Base-by-base conservation (phyloP, 2,329 filamentous ascomycete genomes). In the Nigrospora oryzae region DNA sequence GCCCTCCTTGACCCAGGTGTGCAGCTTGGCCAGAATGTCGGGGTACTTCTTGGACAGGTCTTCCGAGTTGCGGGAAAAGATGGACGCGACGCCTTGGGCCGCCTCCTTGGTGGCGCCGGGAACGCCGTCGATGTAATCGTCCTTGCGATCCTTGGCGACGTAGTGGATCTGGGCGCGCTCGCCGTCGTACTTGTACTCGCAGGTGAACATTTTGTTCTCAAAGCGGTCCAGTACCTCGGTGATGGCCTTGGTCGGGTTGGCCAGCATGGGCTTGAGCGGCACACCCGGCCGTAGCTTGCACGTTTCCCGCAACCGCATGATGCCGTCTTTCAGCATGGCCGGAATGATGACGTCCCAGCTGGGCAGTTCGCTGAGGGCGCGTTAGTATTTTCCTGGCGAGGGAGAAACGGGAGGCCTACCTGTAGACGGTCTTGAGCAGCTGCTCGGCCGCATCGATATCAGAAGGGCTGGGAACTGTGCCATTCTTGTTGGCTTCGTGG, bases 131-230 rank as follows among this genome's bases (percentile, higher is more conserved):
- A 77, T 76, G 53, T 88, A 84, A 44, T 89, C 75, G 47, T 85
- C 70, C 2, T 80, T 71, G 11, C 86, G 78, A 49, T 91, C 86
- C 50, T 89, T 87, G 5, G 90, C 84, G 31, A 97, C 89, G 54
- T 95, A 98, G 62, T 98, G 93, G 42, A 98, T 97, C 62, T 98
- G 93, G n/a, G 93, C 93, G 60, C 93, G 78, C 65, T 98, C 93
- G 40, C 93, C 93, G 57, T 98, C 93, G 59, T 98, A 98, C 65
- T 98, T 98, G 74, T 95, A 98, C 63, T 98, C 93, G 67, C 93
- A 98, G 1, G 93, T 97, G 58, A 98, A 98, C 23, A 84, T 86
- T 60, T 95, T 93, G 51, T 86, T 83, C 61, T 97, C 93, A 53
- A 98, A 98, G 5, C 93, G 86, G 64, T 98, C 91, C 11, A 98